Base-by-base conservation (phyloP, 2,329 filamentous ascomycete genomes). In the Ustilaginoidea virens region DNA sequence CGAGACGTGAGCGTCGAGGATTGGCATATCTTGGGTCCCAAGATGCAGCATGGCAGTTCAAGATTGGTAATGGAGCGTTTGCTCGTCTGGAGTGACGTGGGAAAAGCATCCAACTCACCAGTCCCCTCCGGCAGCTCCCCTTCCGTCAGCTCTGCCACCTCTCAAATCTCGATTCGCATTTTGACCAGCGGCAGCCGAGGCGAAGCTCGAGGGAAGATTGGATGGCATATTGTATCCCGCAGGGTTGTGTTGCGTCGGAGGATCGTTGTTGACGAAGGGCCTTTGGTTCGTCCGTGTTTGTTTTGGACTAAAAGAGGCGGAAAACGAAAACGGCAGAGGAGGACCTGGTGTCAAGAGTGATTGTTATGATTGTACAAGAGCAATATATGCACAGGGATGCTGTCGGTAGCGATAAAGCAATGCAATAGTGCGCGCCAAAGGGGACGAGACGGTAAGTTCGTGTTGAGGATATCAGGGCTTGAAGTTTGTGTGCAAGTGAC, bases 191-290 rank as follows among this genome's bases (percentile, higher is more conserved):
- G 80, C 80, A 46, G 80, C 80, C 49, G 80, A 83, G 52, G 80
- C 80, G 59, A 86, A 86, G 65, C 77, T 85, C 44, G 80, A 82
- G 46, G 78, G 74, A 54, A 83, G 69, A 60, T 79, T 75, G 52
- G 74, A 72, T 60, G 77, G 70, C 78, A 83, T 66, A 35, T 38
- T 55, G 27, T 35, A 33, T 16, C 13, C 18, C 19, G 12, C 23
- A 21, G 17, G 18, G 24, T 23, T 22, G 22, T 30, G 29, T 28
- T 26, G 19, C 27, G 29, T 12, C 17, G 15, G 21, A 18, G 21
- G 16, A 20, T 35, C 27, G 30, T 27, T 25, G 14, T 16, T 24
- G 22, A 20, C 17, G 16, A 32, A 17, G 21, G 27, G 9, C 15
- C 24, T 29, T 24, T 25, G n/a, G n/a, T 25, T 35, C 33, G 33